phyloP scores from a whole-genome alignment of 2,329 filamentous ascomycete genomes.

The Thermomyces lanuginosus region DNA sequence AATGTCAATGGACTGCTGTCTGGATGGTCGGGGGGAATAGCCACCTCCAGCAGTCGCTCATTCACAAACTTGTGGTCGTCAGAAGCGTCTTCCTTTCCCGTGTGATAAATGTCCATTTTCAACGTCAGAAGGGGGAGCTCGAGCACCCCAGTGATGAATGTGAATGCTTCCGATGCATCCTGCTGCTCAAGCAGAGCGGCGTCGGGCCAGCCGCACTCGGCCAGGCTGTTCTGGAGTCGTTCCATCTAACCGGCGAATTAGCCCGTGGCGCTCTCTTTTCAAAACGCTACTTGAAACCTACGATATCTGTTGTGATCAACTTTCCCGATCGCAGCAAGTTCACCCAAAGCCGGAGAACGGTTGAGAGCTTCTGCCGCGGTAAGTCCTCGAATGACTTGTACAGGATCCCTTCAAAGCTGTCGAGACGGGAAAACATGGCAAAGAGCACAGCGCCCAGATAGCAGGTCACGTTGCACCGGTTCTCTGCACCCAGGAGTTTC shows the following conservation, averaged over 20 bases:
- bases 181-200: conserved; percentile 67
- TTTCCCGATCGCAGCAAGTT: conserved; percentile 76
- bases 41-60: conserved; percentile 76
- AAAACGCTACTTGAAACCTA: conserved; percentile 22
- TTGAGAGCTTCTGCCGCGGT: conserved; percentile 54
- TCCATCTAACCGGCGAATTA: conserved; percentile 42
- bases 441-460: conserved; percentile 85
- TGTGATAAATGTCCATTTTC: conserved; percentile 89
- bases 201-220: conserved; percentile 77
- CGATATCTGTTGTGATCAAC: conserved; percentile 70
- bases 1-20: conserved; percentile 58
- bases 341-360: conserved; percentile 73
- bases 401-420: conserved; percentile 84
- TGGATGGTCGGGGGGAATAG: conserved; percentile 56
- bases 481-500: conserved; percentile 68
- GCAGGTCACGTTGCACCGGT: conserved; percentile 76
- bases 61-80: conserved; percentile 93
- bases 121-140: conserved; percentile 74
- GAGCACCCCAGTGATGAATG: conserved; percentile 80
- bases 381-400: conserved; percentile 64
- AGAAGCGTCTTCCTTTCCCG: conserved; percentile 62
- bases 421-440: conserved; percentile 83
- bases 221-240: conserved; percentile 64
- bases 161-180: conserved; percentile 89
- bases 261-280: not conserved